phyloP scores from a whole-genome alignment of 768 basidiomycete species.

The Naganishia vishniacii region DNA sequence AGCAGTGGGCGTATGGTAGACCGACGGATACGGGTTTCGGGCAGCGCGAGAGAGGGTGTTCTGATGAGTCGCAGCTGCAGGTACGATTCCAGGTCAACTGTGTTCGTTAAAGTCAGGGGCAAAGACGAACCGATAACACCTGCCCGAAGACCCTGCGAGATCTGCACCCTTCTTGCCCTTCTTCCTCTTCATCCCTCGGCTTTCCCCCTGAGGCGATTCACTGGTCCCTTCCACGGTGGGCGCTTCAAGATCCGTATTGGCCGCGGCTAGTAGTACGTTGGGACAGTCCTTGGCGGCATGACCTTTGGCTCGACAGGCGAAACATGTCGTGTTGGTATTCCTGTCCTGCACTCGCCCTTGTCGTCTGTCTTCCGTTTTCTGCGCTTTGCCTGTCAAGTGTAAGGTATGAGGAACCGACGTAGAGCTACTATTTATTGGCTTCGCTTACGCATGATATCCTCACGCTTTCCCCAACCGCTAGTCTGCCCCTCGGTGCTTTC shows the following conservation, averaged over 20 bases:
- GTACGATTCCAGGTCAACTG: neutral
- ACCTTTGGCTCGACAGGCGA: constrained; percentile 76
- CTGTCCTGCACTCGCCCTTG: constrained; percentile 61
- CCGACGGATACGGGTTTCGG: constrained; percentile 56
- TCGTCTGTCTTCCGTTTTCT: constrained; percentile 59
- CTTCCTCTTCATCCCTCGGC: constrained; percentile 36
- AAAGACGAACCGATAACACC: constrained; percentile 65
- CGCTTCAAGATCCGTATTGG: constrained; percentile 24
- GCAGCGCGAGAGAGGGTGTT: constrained; percentile 74
- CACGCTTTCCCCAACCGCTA: constrained; percentile 28
- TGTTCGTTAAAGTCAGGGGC: neutral
- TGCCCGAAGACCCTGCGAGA: constrained; percentile 52
- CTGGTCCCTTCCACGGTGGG: neutral
- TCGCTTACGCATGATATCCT: constrained; percentile 36
- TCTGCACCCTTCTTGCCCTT: constrained; percentile 40
- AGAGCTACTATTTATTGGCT: neutral
- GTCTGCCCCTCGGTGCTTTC: constrained; percentile 39
- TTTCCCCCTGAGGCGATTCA: constrained; percentile 21
- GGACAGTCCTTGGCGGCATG: constrained; percentile 81
- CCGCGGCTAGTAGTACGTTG: constrained; percentile 47
- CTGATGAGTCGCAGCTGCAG: constrained; percentile 70
- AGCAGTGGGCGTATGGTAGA: constrained; percentile 84
- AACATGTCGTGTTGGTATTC: constrained; percentile 63
- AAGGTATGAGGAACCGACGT: neutral
- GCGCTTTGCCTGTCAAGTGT: constrained; percentile 26